A percentile compares a stretch with the other conserved stretches of the same genome.
Conservation (phyloP, 768 basidiomycete species). For the Kwoniella dejecticola region DNA sequence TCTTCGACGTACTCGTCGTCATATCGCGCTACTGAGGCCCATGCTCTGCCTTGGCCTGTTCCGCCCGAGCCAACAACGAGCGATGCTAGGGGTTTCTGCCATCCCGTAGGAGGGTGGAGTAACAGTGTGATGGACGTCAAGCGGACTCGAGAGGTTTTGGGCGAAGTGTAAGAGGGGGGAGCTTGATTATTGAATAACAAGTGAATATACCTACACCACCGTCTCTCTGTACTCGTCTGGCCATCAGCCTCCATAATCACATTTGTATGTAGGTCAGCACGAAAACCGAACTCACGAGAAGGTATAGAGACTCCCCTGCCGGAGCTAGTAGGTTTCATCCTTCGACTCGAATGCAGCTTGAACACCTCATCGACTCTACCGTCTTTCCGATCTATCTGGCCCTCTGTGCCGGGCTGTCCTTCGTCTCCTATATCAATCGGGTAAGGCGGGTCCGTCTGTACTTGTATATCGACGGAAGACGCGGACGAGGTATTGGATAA, state of each 20-base stretch:
- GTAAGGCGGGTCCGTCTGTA: conserved; percentile 23
- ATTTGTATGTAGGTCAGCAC: too few relatives aligned
- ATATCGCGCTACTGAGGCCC: conserved; percentile 79
- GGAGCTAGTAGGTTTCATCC: conserved; percentile 48
- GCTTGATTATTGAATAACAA: conserved; percentile 41
- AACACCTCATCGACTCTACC: conserved; percentile 49
- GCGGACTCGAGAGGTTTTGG: conserved; percentile 23
- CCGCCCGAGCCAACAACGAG: conserved; percentile 37
- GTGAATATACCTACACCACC: conserved; percentile 51
- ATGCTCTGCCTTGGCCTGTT: conserved; percentile 56
- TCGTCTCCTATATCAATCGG: conserved; percentile 49
- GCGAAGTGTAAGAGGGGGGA: conserved; percentile 34
- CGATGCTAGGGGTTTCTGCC: conserved; percentile 46
- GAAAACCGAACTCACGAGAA: conserved; percentile 42
- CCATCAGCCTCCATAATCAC: background rate
- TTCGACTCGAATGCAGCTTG: conserved; percentile 46
- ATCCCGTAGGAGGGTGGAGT: conserved; percentile 35
- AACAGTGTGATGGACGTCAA: conserved; percentile 49
- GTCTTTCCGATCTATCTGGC: conserved; percentile 44
- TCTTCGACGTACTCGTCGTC: conserved; percentile 68
- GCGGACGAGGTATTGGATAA: conserved; percentile 33
- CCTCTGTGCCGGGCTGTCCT: conserved; percentile 5
- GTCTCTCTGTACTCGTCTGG: conserved; percentile 27
- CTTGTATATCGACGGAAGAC: conserved; percentile 23
- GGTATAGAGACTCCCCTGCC: conserved; percentile 50